A percentile compares a stretch with the other conserved stretches of the same genome.
These are phyloP conservation scores for Mortierella sp. DNA, from an alignment of 371 early-diverging fungal genomes.

Conservation along the genomic window DNA sequence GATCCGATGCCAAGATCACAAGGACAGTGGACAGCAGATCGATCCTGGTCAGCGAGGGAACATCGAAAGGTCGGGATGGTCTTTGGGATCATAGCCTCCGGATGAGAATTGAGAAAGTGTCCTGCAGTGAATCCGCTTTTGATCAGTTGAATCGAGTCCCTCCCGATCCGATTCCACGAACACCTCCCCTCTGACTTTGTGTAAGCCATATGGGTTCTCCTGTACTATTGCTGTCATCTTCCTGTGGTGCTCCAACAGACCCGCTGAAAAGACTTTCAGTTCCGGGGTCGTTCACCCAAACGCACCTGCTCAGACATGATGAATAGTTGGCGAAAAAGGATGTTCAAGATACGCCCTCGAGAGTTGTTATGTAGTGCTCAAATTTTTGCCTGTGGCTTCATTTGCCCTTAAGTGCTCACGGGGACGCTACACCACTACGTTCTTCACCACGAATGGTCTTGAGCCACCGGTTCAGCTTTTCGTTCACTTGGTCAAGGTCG, in stretches of 20 bases:
- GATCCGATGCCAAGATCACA: too few species aligned
- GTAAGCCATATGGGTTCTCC: background rate
- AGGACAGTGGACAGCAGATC: background rate
- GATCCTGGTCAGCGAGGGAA: conserved; percentile 1
- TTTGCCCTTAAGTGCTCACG: background rate
- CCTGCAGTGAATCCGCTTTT: conserved; percentile 2
- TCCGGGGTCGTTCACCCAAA: conserved; percentile 9
- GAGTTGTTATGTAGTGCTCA: conserved; percentile 28
- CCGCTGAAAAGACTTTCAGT: too few species aligned
- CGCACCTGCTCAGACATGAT: conserved; percentile 62
- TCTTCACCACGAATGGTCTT: too few species aligned
- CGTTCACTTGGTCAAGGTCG: background rate
- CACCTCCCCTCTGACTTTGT: too few species aligned
- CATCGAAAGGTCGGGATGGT: background rate
- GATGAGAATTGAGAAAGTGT: conserved; percentile 17
- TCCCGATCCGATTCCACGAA: background rate
- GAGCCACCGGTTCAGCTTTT: background rate
- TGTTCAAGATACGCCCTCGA: conserved; percentile 30
- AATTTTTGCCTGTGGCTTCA: conserved; percentile 21
- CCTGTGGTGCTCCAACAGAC: background rate
- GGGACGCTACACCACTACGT: too few species aligned
- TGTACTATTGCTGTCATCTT: background rate
- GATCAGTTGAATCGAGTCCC: background rate
- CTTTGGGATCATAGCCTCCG: conserved; percentile 32
- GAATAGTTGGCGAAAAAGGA: conserved; percentile 57